Percentiles rank a stretch among this genome's conserved stretches.
phyloP scores from a whole-genome alignment of 208 protist genomes.

The Naegleria gruberi region DNA sequence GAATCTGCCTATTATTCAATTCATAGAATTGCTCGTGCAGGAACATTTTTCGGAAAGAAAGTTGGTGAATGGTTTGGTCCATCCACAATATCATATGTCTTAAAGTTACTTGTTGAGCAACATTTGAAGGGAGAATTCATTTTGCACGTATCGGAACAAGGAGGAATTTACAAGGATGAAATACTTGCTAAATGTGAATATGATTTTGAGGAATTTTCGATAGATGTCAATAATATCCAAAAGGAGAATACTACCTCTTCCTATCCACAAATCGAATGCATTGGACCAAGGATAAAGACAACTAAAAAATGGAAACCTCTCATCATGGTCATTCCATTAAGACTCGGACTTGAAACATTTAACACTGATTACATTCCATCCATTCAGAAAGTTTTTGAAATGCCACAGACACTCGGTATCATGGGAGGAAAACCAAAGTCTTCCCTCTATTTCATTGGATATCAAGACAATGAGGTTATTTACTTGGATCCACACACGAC shows the following conservation, averaged over 20 bases:
- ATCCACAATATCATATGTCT: slow-evolving; percentile 25
- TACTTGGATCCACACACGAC: slow-evolving; percentile 11
- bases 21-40: slow-evolving; percentile 30
- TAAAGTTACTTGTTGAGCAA: not conserved
- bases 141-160: slow-evolving; percentile 11
- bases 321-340: slow-evolving; percentile 37
- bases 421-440: slow-evolving; percentile 38
- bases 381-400: slow-evolving; percentile 23
- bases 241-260: not conserved
- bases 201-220: not conserved
- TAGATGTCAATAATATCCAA: not conserved
- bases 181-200: not conserved
- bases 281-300: not conserved
- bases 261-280: not conserved
- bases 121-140: not conserved
- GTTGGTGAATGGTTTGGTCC: slow-evolving; percentile 44
- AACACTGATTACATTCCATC: slow-evolving; percentile 29
- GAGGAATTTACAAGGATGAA: slow-evolving; percentile 20
- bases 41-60: slow-evolving; percentile 25
- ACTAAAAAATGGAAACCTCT: slow-evolving; percentile 33
- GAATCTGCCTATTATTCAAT: slow-evolving; percentile 35
- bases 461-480: slow-evolving; percentile 33
- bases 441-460: slow-evolving; percentile 42
- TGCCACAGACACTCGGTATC: slow-evolving; percentile 38
- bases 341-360: slow-evolving; percentile 35